Evolutionary conservation across 2,329 filamentous ascomycete species (phyloP).

Genomic region (Curvularia sp.): DNA sequence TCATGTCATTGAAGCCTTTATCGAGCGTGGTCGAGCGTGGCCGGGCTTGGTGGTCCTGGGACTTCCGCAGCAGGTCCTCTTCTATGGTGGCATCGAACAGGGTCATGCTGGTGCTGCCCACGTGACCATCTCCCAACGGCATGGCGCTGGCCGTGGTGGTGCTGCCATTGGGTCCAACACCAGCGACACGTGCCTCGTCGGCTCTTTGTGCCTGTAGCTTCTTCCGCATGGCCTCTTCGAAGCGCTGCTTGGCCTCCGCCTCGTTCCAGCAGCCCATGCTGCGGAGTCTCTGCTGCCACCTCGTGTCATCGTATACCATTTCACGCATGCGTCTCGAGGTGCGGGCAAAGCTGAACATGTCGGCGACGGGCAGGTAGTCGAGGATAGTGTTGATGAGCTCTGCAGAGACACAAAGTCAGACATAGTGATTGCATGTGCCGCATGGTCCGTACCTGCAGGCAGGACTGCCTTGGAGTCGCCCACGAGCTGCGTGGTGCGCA

Average conservation of each 20-base stretch:
- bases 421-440: neutral
- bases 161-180: constrained; percentile 42
- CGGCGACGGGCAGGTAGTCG: constrained; percentile 84
- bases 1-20: constrained; percentile 83
- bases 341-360: constrained; percentile 84
- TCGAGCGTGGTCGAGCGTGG: constrained; percentile 50
- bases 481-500: constrained; percentile 82
- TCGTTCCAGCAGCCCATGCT: constrained; percentile 95
- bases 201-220: constrained; percentile 64
- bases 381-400: constrained; percentile 89
- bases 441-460: constrained; percentile 70
- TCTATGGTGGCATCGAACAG: constrained; percentile 77
- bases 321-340: constrained; percentile 87
- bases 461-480: constrained; percentile 78
- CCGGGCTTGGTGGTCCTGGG: constrained; percentile 40
- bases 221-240: constrained; percentile 70
- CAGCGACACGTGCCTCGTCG: constrained; percentile 50
- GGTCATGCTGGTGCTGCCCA: constrained; percentile 60
- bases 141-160: constrained; percentile 40
- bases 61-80: constrained; percentile 63
- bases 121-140: constrained; percentile 42
- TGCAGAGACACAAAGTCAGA: constrained; percentile 42
- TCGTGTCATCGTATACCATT: constrained; percentile 98
- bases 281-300: constrained; percentile 88
- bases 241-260: constrained; percentile 77